Conservation (phyloP, 176 grass and related monocot genomes). For the Coix lacrymajobi region DNA sequence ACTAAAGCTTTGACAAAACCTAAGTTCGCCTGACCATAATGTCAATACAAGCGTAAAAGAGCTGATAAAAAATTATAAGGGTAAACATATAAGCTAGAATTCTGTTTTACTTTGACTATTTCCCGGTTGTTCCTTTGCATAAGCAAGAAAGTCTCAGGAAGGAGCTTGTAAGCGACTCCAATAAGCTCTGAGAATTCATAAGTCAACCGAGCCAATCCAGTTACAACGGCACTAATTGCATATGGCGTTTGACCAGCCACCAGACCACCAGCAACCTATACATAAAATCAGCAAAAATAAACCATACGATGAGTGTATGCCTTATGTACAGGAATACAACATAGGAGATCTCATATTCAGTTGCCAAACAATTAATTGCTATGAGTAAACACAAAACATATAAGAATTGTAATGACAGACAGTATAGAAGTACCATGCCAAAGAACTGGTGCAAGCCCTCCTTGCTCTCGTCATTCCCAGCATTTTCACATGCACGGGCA, state of each 20-base stretch:
- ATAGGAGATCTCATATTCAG: neutral
- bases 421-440: conserved; percentile 66
- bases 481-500: conserved; percentile 73
- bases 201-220: conserved; percentile 84
- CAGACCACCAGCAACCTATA: conserved; percentile 78
- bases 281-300: conserved; percentile 5
- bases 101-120: conserved; percentile 68
- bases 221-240: conserved; percentile 81
- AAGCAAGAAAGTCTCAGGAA: conserved; percentile 78
- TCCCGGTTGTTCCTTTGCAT: conserved; percentile 87
- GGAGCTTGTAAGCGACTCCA: conserved; percentile 74
- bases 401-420: neutral
- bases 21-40: conserved; percentile 70
- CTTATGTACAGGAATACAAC: neutral
- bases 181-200: conserved; percentile 94
- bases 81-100: conserved; percentile 10
- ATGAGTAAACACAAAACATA: neutral
- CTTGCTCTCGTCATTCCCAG: conserved; percentile 49
- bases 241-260: conserved; percentile 62
- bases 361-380: neutral
- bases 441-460: conserved; percentile 77
- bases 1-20: conserved; percentile 93
- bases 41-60: conserved; percentile 14
- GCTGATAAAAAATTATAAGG: neutral
- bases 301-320: neutral